These are phyloP conservation scores for Volutella citrinella DNA, from an alignment of 2,329 filamentous ascomycete species.

Conservation along the genomic window DNA sequence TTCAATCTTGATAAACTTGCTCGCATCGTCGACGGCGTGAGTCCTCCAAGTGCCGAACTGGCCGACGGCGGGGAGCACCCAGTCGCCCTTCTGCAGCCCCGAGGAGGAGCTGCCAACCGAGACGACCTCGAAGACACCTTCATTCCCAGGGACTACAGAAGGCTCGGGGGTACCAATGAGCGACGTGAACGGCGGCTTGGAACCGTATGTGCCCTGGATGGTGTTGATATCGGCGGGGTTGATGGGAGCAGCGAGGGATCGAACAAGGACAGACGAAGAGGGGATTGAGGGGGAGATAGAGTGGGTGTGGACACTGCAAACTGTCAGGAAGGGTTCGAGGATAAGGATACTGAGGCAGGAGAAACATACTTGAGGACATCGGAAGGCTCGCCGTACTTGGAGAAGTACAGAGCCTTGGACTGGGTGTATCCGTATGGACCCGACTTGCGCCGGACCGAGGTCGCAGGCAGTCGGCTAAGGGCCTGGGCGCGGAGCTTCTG, in stretches of 20 bases:
- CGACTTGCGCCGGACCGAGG: slow-evolving; percentile 47
- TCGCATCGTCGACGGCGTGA: slow-evolving; percentile 66
- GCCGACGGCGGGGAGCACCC: slow-evolving; percentile 83
- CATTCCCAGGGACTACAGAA: slow-evolving; percentile 80
- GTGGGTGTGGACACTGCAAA: slow-evolving; percentile 62
- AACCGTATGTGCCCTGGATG: slow-evolving; percentile 93
- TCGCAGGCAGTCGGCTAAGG: slow-evolving; percentile 18
- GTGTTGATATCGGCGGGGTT: slow-evolving; percentile 99
- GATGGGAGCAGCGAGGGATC: slow-evolving; percentile 85
- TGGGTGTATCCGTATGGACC: slow-evolving; percentile 78
- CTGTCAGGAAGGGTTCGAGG: slow-evolving; percentile 1
- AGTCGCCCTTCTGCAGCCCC: slow-evolving; percentile 71
- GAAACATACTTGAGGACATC: slow-evolving; percentile 60
- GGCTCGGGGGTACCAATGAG: slow-evolving; percentile 74
- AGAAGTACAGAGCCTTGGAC: slow-evolving; percentile 77
- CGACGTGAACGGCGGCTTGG: slow-evolving; percentile 73
- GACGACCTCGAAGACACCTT: slow-evolving; percentile 90
- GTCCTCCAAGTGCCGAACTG: slow-evolving; percentile 95
- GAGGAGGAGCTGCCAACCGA: slow-evolving; percentile 57
- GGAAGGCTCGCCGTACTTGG: slow-evolving; percentile 69
- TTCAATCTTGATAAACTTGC: slow-evolving; percentile 66
- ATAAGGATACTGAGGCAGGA: not conserved
- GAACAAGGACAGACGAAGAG: slow-evolving; percentile 65
- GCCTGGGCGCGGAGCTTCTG: slow-evolving; percentile 13
- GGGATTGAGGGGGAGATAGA: slow-evolving; percentile 75